Base-by-base conservation (phyloP, 192 early-diverging fungal species). In the Piromyces sp. region DNA sequence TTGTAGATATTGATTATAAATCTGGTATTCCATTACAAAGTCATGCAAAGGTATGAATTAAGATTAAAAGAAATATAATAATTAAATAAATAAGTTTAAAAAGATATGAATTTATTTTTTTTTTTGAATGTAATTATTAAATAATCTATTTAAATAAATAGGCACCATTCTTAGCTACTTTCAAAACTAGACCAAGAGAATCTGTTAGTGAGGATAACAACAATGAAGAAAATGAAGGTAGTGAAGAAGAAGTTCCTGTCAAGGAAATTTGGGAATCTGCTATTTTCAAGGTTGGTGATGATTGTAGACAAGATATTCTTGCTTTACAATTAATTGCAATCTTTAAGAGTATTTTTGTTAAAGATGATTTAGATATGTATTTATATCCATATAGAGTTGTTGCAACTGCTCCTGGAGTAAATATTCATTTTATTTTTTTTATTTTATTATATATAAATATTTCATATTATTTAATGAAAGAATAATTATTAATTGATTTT, bases 201-300 rank as follows among this genome's bases (percentile, higher is more conserved):
- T n/a, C n/a, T 7, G n/a, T 26, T 79, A 91, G 81, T 14, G 86
- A 86, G 40, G 88, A 87, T 40, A 89, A 89, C 9, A 92, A 92
- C n/a, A 33, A 33, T 33, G 37, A 87, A 87, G 86, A 90, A 87
- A 83, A 83, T 87, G 79, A 81, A 86, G 78, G 9, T 28, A 68
- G 51, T n/a, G 58, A 37, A 51, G 30, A 80, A 38, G 83, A 87
- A 37, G 86, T 87, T 85, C 87, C 15, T 80, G 85, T 0, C 81
- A 83, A 79, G 81, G 33, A 83, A 5, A 88, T 92, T 5, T 92
- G 94, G 87, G 92, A 95, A 84, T 93, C 94, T 9, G 93, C 95
- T 2, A 99, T 99, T 82, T 99, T 99, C 90, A 99, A 99, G 90
- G 97, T 99, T 78, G 98, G 98, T 81, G 98, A 99, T 83, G 97